phyloP scores from a whole-genome alignment of 208 protist genomes.

The Borovskyia barvae region DNA sequence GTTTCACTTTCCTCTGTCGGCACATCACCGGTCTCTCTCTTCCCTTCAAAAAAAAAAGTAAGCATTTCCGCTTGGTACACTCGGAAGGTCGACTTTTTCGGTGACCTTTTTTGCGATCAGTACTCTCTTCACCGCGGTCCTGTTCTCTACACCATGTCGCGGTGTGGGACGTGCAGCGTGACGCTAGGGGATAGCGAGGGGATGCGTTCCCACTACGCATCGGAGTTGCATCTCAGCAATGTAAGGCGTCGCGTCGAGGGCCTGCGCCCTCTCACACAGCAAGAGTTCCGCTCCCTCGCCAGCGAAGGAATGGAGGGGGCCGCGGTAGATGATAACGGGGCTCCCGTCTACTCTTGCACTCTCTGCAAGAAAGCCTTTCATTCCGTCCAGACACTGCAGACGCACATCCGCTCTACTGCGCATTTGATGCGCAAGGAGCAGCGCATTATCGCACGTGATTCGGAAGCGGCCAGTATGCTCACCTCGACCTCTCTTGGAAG shows the following conservation, averaged over 20 bases:
- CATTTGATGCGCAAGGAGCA: conserved; percentile 91
- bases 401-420: conserved; percentile 87
- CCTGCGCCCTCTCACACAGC: conserved; percentile 54
- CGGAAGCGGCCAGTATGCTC: conserved; percentile 73
- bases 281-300: conserved; percentile 49
- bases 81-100: too few relatives aligned
- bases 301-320: conserved; percentile 22
- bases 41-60: conserved; percentile 4
- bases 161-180: conserved; percentile 77
- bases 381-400: conserved; percentile 87
- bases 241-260: conserved; percentile 84
- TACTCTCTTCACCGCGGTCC: too few relatives aligned
- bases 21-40: conserved; percentile 14
- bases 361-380: conserved; percentile 91
- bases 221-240: conserved; percentile 79
- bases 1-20: background rate
- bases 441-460: conserved; percentile 84
- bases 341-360: conserved; percentile 80
- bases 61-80: too few relatives aligned
- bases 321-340: conserved; percentile 29
- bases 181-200: conserved; percentile 48
- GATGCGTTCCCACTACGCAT: conserved; percentile 72
- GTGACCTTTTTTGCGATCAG: too few relatives aligned
- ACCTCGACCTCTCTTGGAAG: conserved; percentile 85
- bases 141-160: conserved; percentile 33